Evolutionary conservation across 2,329 filamentous ascomycete species (phyloP).

Genomic region (Diaporthe vaccinii): DNA sequence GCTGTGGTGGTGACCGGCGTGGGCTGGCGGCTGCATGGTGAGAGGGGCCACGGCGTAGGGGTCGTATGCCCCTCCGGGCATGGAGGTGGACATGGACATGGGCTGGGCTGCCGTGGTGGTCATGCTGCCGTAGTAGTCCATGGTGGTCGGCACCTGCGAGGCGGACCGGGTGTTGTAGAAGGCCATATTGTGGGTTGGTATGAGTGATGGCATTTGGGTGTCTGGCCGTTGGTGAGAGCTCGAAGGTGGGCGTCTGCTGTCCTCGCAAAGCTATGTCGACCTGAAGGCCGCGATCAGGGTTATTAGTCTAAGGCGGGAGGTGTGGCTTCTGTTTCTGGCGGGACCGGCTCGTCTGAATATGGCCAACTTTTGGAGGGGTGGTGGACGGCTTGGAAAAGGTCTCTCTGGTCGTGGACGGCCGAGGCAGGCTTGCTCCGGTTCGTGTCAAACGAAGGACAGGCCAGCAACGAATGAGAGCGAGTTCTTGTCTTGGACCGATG

Average conservation of each 20-base stretch:
- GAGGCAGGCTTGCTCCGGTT: constrained; percentile 37
- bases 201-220: constrained; percentile 44
- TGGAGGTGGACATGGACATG: constrained; percentile 44
- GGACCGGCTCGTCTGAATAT: constrained; percentile 35
- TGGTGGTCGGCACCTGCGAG: constrained; percentile 42
- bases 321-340: constrained; percentile 26
- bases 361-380: constrained; percentile 14
- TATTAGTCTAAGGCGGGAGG: constrained; percentile 20
- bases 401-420: constrained; percentile 36
- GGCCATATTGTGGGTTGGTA: constrained; percentile 47
- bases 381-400: constrained; percentile 17
- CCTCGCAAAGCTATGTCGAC: background rate
- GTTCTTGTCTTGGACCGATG: constrained; percentile 30
- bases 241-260: constrained; percentile 42
- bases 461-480: constrained; percentile 37
- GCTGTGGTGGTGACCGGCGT: constrained; percentile 44
- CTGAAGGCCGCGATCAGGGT: background rate
- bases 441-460: constrained; percentile 39
- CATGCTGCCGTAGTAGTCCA: constrained; percentile 51
- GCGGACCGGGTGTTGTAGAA: constrained; percentile 48
- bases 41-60: constrained; percentile 51
- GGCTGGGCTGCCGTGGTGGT: constrained; percentile 44
- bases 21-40: constrained; percentile 46
- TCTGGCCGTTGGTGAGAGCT: constrained; percentile 46
- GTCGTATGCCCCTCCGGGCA: constrained; percentile 50